These are phyloP conservation scores for Boletus pseudopeckii DNA, from an alignment of 768 basidiomycete genomes.

Conservation along the genomic window DNA sequence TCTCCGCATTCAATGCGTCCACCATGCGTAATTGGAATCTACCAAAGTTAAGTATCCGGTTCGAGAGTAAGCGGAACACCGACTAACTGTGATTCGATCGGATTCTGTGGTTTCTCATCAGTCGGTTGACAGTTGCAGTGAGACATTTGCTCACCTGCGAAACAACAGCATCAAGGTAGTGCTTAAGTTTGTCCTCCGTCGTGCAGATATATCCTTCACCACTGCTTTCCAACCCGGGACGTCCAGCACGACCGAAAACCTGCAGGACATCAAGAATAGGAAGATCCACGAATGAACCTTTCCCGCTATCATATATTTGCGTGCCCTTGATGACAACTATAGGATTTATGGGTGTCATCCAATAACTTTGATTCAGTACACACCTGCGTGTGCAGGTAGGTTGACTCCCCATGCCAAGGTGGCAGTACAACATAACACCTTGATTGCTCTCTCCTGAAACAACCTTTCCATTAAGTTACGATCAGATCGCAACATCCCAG, in stretches of 20 bases:
- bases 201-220: slow-evolving; percentile 98
- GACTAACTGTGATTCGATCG: slow-evolving; percentile 91
- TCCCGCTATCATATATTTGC: slow-evolving; percentile 88
- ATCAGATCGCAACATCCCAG: slow-evolving; percentile 94
- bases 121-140: not conserved
- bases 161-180: slow-evolving; percentile 85
- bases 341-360: slow-evolving; percentile 7
- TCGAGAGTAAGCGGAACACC: not conserved
- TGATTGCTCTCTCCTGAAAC: slow-evolving; percentile 89
- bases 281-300: slow-evolving; percentile 88
- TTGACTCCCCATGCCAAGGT: slow-evolving; percentile 99
- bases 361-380: slow-evolving; percentile 16
- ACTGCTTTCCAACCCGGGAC: slow-evolving; percentile 82
- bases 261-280: slow-evolving; percentile 95
- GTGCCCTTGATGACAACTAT: slow-evolving; percentile 96
- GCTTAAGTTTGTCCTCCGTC: slow-evolving; percentile 84
- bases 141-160: slow-evolving; percentile 59
- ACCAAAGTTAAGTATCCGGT: slow-evolving; percentile 1
- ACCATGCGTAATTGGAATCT: slow-evolving; percentile 82
- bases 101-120: slow-evolving; percentile 50
- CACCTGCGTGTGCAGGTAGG: slow-evolving; percentile 94
- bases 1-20: slow-evolving; percentile 93
- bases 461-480: slow-evolving; percentile 93
- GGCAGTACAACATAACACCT: slow-evolving; percentile 97
- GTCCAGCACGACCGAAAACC: slow-evolving; percentile 95